These are phyloP conservation scores for Corylus avellana DNA, from an alignment of 306 rosid genomes.

Conservation along the genomic window DNA sequence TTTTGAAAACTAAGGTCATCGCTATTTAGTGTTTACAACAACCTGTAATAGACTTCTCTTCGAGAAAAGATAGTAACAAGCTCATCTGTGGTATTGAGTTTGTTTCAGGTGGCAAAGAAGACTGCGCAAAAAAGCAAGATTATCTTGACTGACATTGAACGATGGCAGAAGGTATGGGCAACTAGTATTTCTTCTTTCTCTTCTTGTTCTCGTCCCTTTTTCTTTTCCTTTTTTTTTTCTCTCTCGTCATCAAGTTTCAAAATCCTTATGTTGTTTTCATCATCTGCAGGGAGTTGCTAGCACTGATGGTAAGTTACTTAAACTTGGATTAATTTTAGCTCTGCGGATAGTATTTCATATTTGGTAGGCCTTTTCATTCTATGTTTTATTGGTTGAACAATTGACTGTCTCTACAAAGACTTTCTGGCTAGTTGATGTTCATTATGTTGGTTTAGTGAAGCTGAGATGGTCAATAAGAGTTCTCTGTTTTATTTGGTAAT, in stretches of 20 bases:
- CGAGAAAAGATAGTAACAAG: neutral
- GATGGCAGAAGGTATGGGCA: slow-evolving; percentile 92
- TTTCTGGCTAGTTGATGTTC: neutral
- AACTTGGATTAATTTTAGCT: neutral
- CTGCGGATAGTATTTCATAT: neutral
- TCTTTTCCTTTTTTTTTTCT: neutral
- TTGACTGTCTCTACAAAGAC: neutral
- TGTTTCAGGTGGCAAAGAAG: slow-evolving; percentile 85
- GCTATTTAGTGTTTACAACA: neutral
- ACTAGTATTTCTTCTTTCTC: slow-evolving; percentile 8
- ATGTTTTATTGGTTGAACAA: neutral
- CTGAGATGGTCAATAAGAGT: neutral
- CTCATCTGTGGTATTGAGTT: slow-evolving; percentile 7
- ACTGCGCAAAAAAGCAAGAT: slow-evolving; percentile 89
- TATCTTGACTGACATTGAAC: slow-evolving; percentile 87
- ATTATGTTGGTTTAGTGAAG: neutral
- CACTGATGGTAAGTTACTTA: slow-evolving; percentile 76
- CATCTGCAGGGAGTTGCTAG: slow-evolving; percentile 87
- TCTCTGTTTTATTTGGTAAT: neutral
- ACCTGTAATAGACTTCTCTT: neutral
- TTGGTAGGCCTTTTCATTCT: neutral
- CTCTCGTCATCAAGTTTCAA: neutral
- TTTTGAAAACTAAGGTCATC: neutral
- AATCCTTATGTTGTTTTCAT: slow-evolving; percentile 22
- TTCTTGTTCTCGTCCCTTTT: neutral